phyloP scores from a whole-genome alignment of 2,329 filamentous ascomycete species.

The Tolypocladium tropicale region DNA sequence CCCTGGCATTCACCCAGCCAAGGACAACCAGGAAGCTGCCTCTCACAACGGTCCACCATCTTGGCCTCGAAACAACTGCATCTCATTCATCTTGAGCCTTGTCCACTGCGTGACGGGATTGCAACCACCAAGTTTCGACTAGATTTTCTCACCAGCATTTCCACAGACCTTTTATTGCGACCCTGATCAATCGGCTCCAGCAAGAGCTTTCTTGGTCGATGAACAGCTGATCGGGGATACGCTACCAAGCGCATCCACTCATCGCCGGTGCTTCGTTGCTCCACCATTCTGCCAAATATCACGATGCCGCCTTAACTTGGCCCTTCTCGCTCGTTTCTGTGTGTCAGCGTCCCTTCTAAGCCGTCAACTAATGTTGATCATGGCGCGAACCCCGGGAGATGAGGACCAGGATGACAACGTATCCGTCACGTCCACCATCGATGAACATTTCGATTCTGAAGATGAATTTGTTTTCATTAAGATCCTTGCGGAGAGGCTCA shows the following conservation, averaged over 20 bases:
- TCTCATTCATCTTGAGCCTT: neutral
- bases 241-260: neutral
- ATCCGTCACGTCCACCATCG: constrained; percentile 22
- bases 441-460: constrained; percentile 22
- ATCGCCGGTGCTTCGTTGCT: neutral
- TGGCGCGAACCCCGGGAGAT: neutral
- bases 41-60: too few species aligned
- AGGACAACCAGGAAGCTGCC: neutral
- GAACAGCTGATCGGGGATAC: neutral
- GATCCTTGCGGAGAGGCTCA: constrained; percentile 36
- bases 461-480: constrained; percentile 39
- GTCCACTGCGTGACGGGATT: neutral
- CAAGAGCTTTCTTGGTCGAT: neutral
- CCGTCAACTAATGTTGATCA: neutral
- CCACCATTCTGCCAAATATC: neutral
- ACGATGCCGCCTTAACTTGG: neutral
- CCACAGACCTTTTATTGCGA: too few species aligned
- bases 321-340: neutral
- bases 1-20: too few species aligned
- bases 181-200: neutral
- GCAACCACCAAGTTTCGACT: neutral
- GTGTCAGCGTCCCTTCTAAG: neutral
- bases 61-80: too few species aligned
- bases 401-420: constrained; percentile 12
- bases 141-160: neutral